Conservation (phyloP, 1,284 basidiomycete species). For the Puccinia triticina region DNA sequence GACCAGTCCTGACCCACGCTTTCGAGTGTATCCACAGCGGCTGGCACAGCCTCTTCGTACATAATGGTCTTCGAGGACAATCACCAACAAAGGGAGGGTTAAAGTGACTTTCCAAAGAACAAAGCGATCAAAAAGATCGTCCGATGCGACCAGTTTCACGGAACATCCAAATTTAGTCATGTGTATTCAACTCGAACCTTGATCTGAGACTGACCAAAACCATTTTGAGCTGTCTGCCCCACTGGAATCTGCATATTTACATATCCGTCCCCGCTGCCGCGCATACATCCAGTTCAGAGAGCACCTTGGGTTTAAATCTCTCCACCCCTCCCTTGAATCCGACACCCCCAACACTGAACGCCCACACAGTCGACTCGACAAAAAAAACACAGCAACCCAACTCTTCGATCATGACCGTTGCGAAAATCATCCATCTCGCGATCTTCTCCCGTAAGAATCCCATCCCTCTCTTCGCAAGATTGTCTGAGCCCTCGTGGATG, state of each 20-base stretch:
- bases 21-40: background rate
- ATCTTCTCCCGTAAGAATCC: slow-evolving; percentile 21
- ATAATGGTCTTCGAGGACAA: background rate
- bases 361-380: background rate
- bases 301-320: background rate
- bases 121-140: too few species aligned
- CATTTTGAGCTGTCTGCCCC: too few species aligned
- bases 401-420: slow-evolving; percentile 13
- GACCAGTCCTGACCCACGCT: too few species aligned
- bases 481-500: background rate
- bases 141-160: too few species aligned
- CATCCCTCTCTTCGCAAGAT: background rate
- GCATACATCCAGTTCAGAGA: background rate
- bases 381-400: background rate
- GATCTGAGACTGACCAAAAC: too few species aligned
- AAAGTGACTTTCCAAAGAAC: too few species aligned
- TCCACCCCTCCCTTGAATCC: background rate
- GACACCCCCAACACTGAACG: background rate
- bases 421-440: background rate
- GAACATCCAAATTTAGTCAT: too few species aligned
- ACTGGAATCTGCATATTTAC: background rate
- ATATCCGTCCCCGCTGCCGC: background rate
- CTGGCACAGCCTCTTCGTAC: background rate
- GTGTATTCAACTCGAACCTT: too few species aligned
- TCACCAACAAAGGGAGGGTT: too few species aligned